Evolutionary conservation across 2,329 filamentous ascomycete genomes (phyloP), one percentile per base, ranked within the genome.

Genomic region (Rutstroemia sydowiana): DNA sequence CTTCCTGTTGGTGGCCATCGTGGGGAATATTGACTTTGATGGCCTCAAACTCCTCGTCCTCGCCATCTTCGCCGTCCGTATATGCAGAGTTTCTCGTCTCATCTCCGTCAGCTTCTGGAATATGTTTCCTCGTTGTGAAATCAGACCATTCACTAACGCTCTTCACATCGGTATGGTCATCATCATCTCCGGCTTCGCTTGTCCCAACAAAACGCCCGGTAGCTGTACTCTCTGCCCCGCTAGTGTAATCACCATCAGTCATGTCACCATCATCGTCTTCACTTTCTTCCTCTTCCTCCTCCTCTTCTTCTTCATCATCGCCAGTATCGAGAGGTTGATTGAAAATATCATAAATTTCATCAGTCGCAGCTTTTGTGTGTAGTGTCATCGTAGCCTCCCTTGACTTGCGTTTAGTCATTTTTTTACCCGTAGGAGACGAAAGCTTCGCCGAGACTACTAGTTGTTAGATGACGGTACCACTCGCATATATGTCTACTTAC

Each of bases 271-370:
- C 75, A 59, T 90, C 85, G 58, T 87, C 76, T 28, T 80, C 79
- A 52, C 75, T 80, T 14, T 80, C 79, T 23, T 70, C 67, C 14
- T 70, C 63, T 41, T 41, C 39, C 26, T 42, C 42, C 8, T 51
- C 48, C 5, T 51, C 48, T 1, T 67, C 63, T 28, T 68, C 63
- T 44, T 64, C 59, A 26, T 69, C 64, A 45, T 63, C 59, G 14
- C 58, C 64, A 55, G 59, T 66, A 51, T 72, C 70, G 18, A 92
- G 68, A 1, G 93, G 92, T 53, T 93, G 87, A 63, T 93, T 97
- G 71, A 97, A 98, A 44, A 98, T 88, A 53, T 90, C 90, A 63
- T 97, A 97, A 48, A 98, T 96, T 61, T 98, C 93, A 61, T 97
- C 91, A 56, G 92, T 96, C 4, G 93, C 93, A 58, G 93, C 92